phyloP scores from a whole-genome alignment of 345 rosid genomes.

The Erucastrum elatum region DNA sequence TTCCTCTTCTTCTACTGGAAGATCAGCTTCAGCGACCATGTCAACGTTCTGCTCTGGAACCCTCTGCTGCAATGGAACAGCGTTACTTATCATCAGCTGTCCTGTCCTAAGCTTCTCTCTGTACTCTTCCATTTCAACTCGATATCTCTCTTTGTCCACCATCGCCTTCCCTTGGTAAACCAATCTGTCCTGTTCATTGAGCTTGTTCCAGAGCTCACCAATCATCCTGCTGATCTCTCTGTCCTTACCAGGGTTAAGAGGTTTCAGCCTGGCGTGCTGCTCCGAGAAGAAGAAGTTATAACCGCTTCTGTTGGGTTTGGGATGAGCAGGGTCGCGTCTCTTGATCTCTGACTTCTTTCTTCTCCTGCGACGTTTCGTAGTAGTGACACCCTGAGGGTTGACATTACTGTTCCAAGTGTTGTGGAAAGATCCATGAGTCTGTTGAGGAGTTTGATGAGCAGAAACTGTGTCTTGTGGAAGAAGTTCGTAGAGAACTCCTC shows the following conservation, averaged over 20 bases:
- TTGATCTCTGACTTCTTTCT: conserved; percentile 86
- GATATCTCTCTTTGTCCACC: conserved; percentile 85
- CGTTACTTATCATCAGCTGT: conserved; percentile 58
- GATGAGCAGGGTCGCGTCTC: conserved; percentile 93
- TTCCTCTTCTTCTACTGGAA: conserved; percentile 47
- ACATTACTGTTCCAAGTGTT: background rate
- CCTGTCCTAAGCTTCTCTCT: conserved; percentile 64
- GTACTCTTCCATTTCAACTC: conserved; percentile 83
- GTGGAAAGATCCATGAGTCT: conserved; percentile 29
- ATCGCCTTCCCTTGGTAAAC: conserved; percentile 84
- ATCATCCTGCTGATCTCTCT: conserved; percentile 93
- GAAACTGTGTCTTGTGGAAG: conserved; percentile 27
- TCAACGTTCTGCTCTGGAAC: conserved; percentile 52
- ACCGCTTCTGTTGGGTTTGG: conserved; percentile 90
- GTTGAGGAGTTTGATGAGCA: conserved; percentile 42
- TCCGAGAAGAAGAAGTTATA: conserved; percentile 96
- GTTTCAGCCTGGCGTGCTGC: conserved; percentile 90
- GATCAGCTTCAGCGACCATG: conserved; percentile 47
- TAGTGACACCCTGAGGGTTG: conserved; percentile 30
- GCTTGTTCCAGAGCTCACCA: conserved; percentile 89
- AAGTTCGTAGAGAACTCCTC: conserved; percentile 75
- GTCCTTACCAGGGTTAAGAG: conserved; percentile 91
- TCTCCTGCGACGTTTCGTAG: conserved; percentile 69
- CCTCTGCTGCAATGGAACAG: conserved; percentile 71
- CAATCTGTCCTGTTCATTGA: conserved; percentile 57